phyloP scores from a whole-genome alignment of 1,284 basidiomycete genomes.

The Trichosporon asahii region DNA sequence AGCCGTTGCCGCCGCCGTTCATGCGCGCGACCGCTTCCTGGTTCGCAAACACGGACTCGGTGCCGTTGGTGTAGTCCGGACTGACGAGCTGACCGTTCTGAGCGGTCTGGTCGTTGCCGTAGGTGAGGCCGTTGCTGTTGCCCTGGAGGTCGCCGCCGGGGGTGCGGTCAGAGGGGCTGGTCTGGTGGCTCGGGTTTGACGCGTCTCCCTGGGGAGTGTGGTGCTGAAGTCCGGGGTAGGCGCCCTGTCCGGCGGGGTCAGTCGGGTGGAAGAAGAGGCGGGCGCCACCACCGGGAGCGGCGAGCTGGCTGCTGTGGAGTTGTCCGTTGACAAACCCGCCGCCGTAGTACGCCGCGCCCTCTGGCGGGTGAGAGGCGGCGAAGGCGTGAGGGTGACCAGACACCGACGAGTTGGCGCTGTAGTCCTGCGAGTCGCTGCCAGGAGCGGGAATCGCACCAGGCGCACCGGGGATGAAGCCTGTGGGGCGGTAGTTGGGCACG shows the following conservation, averaged over 20 bases:
- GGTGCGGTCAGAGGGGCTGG: conserved; percentile 10
- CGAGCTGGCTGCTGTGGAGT: conserved; percentile 23
- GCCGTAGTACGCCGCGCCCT: conserved; percentile 39
- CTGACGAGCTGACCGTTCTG: conserved; percentile 16
- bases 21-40: conserved; percentile 24
- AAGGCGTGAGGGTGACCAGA: conserved; percentile 32
- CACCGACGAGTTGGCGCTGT: conserved; percentile 26
- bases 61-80: conserved; percentile 7
- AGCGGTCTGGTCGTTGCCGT: conserved; percentile 11
- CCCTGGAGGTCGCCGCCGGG: background rate
- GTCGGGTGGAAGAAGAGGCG: conserved; percentile 22
- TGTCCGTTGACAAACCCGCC: conserved; percentile 33
- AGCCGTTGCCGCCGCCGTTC: conserved; percentile 12
- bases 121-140: conserved; percentile 12
- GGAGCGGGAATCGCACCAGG: conserved; percentile 19
- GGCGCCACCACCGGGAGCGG: conserved; percentile 6
- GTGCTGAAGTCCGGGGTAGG: conserved; percentile 3
- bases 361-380: conserved; percentile 44
- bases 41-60: conserved; percentile 23
- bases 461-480: conserved; percentile 20
- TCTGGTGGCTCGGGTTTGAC: conserved; percentile 8
- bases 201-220: conserved; percentile 9
- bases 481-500: conserved; percentile 16
- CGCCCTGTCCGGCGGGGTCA: conserved; percentile 14
- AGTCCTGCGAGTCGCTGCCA: conserved; percentile 27